Base-by-base conservation (phyloP, 352 stramenopile species). In the Phytophthora nicotianae region DNA sequence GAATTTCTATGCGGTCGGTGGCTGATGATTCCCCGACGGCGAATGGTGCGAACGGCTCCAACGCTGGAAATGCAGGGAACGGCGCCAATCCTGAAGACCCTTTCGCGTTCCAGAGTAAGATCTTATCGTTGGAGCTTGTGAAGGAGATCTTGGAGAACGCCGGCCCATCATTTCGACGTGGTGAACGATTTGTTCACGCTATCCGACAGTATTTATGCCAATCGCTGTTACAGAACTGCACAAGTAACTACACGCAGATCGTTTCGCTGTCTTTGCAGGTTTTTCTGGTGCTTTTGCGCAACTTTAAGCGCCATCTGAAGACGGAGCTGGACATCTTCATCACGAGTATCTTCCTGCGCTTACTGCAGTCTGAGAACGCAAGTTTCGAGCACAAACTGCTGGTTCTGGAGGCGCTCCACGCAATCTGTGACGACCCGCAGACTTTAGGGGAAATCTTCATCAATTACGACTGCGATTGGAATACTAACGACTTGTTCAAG, bases 391-490 rank as follows among this genome's bases (percentile, higher is more conserved):
- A 99, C 80, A 99, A 99, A 67, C 79, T 96, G 60, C 72, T 99
- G 5, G 97, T 99, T 24, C 79, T 99, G 3, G 95, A 99, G 75
- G 89, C 97, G n/a, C 86, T 99, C 19, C 88, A 94, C 45, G 88
- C 92, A 9, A 88, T 99, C 9, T 99, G 96, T 72, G 84, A 96
- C 40, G 97, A 99, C 74, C 86, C 96, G 29, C 71, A 88, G 37
- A 91, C 97, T 16, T 77, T 99, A 3, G 91, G 97, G 1, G 97
- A 99, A 68, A 93, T 99, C 43, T 99, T 99, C 66, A 77, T 99
- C 19, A 99, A 99, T 68, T 99, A 99, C 77, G 98, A 99, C 70
- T 99, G 97, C 65, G 97, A 99, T 72, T 97, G 98, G 74, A 93
- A 99, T 77, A 91, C 77, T 1, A 96, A 97, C 27, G 95, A 99